These are phyloP conservation scores for Triadica sebifera DNA, from an alignment of 345 rosid genomes.

Conservation along the genomic window DNA sequence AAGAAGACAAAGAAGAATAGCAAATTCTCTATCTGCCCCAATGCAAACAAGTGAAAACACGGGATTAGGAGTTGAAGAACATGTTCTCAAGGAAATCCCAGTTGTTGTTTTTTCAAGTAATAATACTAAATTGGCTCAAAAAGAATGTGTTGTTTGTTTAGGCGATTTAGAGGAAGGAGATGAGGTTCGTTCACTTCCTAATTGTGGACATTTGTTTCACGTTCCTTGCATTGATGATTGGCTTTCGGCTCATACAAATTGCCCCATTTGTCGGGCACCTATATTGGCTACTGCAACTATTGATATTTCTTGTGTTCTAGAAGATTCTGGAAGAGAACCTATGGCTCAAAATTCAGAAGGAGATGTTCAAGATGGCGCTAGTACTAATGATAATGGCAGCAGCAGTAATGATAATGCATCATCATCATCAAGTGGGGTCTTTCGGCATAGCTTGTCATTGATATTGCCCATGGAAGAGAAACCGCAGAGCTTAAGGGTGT, in stretches of 20 bases:
- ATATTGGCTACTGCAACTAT: neutral
- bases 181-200: conserved; percentile 54
- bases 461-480: conserved; percentile 23
- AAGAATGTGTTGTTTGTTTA: conserved; percentile 52
- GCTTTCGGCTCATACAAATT: conserved; percentile 55
- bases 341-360: neutral
- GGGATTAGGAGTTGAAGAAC: conserved; percentile 31
- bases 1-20: conserved; percentile 3
- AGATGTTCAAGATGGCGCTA: neutral
- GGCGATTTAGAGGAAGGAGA: conserved; percentile 52
- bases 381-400: neutral
- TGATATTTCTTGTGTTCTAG: neutral
- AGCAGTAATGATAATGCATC: neutral
- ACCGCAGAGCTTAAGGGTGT: neutral
- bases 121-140: conserved; percentile 8
- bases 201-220: conserved; percentile 70
- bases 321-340: neutral
- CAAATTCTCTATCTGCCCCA: neutral
- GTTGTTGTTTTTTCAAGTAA: conserved; percentile 26
- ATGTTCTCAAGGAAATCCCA: conserved; percentile 41
- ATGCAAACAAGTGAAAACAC: neutral
- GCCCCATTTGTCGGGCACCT: conserved; percentile 62
- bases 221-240: conserved; percentile 66
- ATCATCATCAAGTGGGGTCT: conserved; percentile 7
- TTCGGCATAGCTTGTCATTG: conserved; percentile 23